Percentiles rank a stretch among this genome's conserved stretches.
Evolutionary conservation across 2,329 filamentous ascomycete genomes (phyloP).

Genomic region (Microdochium trichocladiopsis): DNA sequence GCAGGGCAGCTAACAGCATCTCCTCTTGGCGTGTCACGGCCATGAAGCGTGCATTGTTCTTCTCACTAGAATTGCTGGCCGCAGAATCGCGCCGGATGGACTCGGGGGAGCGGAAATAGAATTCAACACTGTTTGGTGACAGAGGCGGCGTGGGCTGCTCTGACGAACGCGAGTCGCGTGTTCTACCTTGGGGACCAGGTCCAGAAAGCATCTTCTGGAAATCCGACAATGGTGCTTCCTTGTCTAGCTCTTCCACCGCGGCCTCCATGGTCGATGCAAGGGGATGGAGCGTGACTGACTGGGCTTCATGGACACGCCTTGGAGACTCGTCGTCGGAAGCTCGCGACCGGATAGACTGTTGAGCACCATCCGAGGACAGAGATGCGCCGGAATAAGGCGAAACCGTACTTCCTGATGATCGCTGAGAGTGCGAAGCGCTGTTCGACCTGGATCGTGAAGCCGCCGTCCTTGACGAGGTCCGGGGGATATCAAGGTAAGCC

Average conservation of each 20-base stretch:
- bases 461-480: neutral
- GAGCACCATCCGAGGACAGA: constrained; percentile 17
- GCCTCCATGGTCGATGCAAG: constrained; percentile 17
- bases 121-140: constrained; percentile 45
- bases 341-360: constrained; percentile 27
- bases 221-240: neutral
- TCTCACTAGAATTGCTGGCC: constrained; percentile 12
- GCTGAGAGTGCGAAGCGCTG: constrained; percentile 12
- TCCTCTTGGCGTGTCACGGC: constrained; percentile 52
- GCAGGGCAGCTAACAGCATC: constrained; percentile 48
- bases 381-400: constrained; percentile 7
- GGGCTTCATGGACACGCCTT: constrained; percentile 30
- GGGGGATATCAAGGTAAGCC: neutral
- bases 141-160: constrained; percentile 41
- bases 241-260: constrained; percentile 1
- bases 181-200: constrained; percentile 7
- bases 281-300: constrained; percentile 28
- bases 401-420: constrained; percentile 16
- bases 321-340: constrained; percentile 24
- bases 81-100: constrained; percentile 23
- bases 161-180: constrained; percentile 17
- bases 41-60: constrained; percentile 39
- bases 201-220: constrained; percentile 7
- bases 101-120: constrained; percentile 31
- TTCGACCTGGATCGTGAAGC: constrained; percentile 10